These are phyloP conservation scores for Millerago galiae DNA, from an alignment of 805 yeast genomes.

Conservation along the genomic window DNA sequence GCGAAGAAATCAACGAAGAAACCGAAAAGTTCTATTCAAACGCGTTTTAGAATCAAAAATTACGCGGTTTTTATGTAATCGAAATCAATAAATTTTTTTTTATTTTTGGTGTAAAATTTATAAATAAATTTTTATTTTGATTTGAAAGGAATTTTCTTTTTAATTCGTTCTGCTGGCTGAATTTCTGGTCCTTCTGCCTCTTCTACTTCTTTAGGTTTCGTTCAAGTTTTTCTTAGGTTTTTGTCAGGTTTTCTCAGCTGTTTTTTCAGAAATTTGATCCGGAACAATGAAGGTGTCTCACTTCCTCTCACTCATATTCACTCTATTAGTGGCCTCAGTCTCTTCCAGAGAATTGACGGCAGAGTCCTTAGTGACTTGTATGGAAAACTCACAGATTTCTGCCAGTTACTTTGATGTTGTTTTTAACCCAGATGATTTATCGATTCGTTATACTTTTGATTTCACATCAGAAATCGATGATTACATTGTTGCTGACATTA, in stretches of 20 bases:
- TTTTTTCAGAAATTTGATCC: too few species aligned
- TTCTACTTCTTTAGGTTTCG: too few species aligned
- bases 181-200: too few species aligned
- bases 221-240: too few species aligned
- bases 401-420: conserved; percentile 71
- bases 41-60: too few species aligned
- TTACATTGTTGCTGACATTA: conserved; percentile 60
- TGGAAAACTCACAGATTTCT: conserved; percentile 65
- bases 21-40: conserved; percentile 38
- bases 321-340: not conserved
- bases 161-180: too few species aligned
- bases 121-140: too few species aligned
- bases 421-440: conserved; percentile 64
- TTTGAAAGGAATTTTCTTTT: too few species aligned
- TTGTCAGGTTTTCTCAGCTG: too few species aligned
- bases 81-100: not conserved
- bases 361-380: conserved; percentile 74
- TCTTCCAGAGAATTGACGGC: conserved; percentile 4
- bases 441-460: conserved; percentile 63
- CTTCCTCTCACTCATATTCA: not conserved
- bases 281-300: too few species aligned
- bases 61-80: too few species aligned
- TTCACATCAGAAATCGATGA: conserved; percentile 64
- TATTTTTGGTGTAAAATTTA: too few species aligned
- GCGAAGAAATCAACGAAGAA: conserved; percentile 48